A percentile compares a stretch with the other conserved stretches of the same genome.
Evolutionary conservation across 305 asterid genomes (phyloP).

Genomic region (Euphrasia arctica): DNA sequence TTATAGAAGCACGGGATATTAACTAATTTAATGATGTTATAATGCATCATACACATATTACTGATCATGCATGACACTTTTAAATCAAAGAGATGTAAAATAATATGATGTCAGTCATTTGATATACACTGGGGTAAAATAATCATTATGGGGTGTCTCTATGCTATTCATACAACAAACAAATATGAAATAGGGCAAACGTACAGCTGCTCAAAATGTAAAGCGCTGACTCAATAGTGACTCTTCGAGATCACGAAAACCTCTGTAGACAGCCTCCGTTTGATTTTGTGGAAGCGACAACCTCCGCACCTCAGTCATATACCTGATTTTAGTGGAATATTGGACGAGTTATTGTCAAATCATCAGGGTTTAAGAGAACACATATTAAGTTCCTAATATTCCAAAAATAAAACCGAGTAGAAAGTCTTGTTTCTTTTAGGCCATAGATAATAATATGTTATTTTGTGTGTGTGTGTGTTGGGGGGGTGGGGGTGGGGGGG

Average conservation of each 20-base stretch:
- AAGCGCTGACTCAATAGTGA: constrained; percentile 51
- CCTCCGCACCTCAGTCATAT: constrained; percentile 87
- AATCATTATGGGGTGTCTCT: constrained; percentile 5
- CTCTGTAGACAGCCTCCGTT: constrained; percentile 70
- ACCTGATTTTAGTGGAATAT: constrained; percentile 42
- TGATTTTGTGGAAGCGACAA: constrained; percentile 75
- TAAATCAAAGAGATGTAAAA: constrained; percentile 6
- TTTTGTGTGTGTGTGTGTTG: not conserved
- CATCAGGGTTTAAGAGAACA: no score
- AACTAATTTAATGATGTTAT: no score
- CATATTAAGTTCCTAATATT: no score
- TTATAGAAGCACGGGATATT: not conserved
- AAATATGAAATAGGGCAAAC: constrained; percentile 23
- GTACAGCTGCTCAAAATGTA: constrained; percentile 51
- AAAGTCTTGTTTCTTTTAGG: not conserved
- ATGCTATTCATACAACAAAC: constrained; percentile 32
- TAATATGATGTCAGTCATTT: constrained; percentile 15
- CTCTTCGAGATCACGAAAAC: constrained; percentile 87
- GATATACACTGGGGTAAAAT: constrained; percentile 23
- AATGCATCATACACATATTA: no score
- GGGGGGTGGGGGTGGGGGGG: no score
- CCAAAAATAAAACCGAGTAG: not conserved
- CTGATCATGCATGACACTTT: constrained; percentile 2
- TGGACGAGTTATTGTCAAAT: not conserved
- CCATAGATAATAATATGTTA: not conserved